Evolutionary conservation across 495 filamentous ascomycete genomes (phyloP), one percentile per base, ranked within the genome.

Genomic region (Tuber brumale): DNA sequence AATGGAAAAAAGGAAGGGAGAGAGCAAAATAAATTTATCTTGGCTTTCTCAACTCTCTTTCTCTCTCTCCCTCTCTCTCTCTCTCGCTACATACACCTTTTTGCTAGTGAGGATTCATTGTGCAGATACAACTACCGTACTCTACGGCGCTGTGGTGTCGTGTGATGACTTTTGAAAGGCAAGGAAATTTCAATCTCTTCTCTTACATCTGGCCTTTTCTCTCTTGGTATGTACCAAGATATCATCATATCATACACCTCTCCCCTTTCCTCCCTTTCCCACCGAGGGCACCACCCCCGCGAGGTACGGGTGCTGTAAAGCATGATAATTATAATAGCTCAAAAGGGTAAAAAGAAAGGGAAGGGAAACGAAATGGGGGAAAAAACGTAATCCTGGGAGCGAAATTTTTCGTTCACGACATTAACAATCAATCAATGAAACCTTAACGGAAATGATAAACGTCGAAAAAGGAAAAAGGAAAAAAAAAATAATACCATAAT

Each of bases 331-430:
- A 76, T 73, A 79, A 35, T 71, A 57, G 72, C 76, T 74, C 76
- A 75, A 76, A 76, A 80, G 70, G 75, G 76, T 79, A 76, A 79
- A 79, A 80, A 75, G 77, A 75, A 76, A 77, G 70, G 75, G 61
- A 57, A 37, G 70, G 70, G 73, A 71, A 75, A 21, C 5, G 45
- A 46, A 46, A 21, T 46, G 48, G 12, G 2, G n/a, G 48, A 61
- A 66, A 66, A 66, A 66, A 31, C 14, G 57, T 31, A 66, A 31
- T 66, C 27, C 27, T 66, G 31, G 27, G 57, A 10, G 27, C 12
- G 57, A 31, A 12, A 31, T 31, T 31, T 66, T 66, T 66, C 57
- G 10, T 66, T 66, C 57, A 66, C 27, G n/a, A 18, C n/a, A 66
- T 31, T 21, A 66, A 66, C 23, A 51, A 51, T 18, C 44, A 45